A percentile compares a stretch with the other conserved stretches of the same genome.
Conservation (phyloP, 2,329 filamentous ascomycete genomes). For the Chrysoporthe puriensis region DNA sequence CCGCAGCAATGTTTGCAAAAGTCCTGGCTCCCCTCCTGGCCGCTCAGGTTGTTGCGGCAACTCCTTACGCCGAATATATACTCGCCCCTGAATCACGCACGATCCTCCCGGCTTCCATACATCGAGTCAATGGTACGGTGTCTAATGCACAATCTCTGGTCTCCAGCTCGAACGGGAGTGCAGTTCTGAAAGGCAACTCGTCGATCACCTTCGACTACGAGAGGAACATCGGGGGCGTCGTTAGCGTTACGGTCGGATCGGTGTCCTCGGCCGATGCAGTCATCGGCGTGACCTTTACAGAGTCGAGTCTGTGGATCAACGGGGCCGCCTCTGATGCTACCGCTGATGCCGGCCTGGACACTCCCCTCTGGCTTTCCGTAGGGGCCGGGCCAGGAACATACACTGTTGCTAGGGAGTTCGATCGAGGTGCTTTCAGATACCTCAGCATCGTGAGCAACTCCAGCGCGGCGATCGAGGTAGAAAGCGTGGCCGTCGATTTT, state of each 20-base stretch:
- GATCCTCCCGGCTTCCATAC: conserved; percentile 12
- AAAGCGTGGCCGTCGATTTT: conserved; percentile 43
- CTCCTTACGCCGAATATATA: conserved; percentile 14
- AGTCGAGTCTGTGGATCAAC: conserved; percentile 19
- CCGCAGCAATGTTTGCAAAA: neutral
- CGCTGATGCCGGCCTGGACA: conserved; percentile 11
- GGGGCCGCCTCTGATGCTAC: conserved; percentile 17
- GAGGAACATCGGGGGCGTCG: conserved; percentile 18
- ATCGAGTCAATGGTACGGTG: conserved; percentile 14
- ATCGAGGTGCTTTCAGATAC: conserved; percentile 50
- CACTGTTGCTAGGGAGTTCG: conserved; percentile 34
- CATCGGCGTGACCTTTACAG: conserved; percentile 18
- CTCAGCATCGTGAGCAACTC: conserved; percentile 44
- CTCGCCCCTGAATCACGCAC: conserved; percentile 14
- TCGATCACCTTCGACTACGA: conserved; percentile 32
- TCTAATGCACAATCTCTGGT: conserved; percentile 9
- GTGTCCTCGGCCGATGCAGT: conserved; percentile 6
- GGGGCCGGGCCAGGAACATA: conserved; percentile 16
- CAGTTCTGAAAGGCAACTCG: conserved; percentile 18
- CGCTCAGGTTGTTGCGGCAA: neutral
- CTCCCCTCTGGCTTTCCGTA: conserved; percentile 11
- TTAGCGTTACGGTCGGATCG: conserved; percentile 10
- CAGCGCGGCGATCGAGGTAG: conserved; percentile 44
- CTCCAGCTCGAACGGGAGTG: neutral
- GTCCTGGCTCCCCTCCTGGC: conserved; percentile 2